Evolutionary conservation across 2,329 filamentous ascomycete genomes (phyloP), one percentile per base, ranked within the genome.

Genomic region (Neopestalotiopsis clavispora): DNA sequence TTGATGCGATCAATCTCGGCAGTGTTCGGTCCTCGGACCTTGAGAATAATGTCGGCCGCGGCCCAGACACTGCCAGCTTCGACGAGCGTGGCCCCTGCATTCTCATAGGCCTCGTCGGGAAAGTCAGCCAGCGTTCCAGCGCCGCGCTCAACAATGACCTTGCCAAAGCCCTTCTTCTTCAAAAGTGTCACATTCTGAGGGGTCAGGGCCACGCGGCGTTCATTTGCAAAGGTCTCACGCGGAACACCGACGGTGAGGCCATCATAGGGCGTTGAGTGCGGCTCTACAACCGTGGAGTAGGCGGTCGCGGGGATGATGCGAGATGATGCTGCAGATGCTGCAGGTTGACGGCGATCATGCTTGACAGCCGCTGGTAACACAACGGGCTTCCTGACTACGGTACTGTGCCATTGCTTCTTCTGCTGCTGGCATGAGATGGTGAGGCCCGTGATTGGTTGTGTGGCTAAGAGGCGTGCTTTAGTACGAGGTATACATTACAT

Each of bases 171-270:
- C 79, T 97, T 97, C 79, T 97, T 97, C 71, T 95, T 88, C 1
- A 97, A 83, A 1, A 97, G 83, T 1, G 91, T 87, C 17, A 94
- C 93, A 82, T 97, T 97, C 72, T 93, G 89, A 1, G 94, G 94
- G 0, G 93, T 95, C 68, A 97, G 86, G 38, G 94, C 93, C 14
- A 97, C 94, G 65, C 94, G 92, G 57, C 92, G 90, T 82, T 97
- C 94, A 69, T 91, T 89, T 0, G 90, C 88, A 75, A 88, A 94
- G n/a, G 89, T 91, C 80, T 97, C 94, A 69, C 87, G 89, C 14
- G 94, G 94, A 4, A 96, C 88, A 69, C 94, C 94, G 62, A 97
- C 89, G 4, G 90, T 92, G 68, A 97, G 86, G 59, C 90, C 84
- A 23, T 87, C 83, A 79, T 94, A 97, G 0, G 94, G 92, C 2